Base-by-base conservation (phyloP, 148 eudicot genomes). In the Persicaria maculosa region DNA sequence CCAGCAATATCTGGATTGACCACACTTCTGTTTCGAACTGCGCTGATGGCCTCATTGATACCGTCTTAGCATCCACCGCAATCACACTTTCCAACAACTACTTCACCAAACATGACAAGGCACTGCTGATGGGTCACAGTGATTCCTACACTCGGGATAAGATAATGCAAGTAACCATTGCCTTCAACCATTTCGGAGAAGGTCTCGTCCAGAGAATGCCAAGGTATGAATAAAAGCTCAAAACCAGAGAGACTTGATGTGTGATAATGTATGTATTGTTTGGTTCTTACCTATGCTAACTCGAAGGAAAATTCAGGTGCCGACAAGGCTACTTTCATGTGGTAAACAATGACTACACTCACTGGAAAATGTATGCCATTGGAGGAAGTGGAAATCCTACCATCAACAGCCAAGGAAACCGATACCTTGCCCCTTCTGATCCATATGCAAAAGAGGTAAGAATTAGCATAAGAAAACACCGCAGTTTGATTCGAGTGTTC, bases 281-380 rank as follows among this genome's bases (percentile, higher is more conserved):
- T 12, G 0, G 16, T 54, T 11, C 3, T 54, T 4, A 16, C 4
- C 4, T n/a, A 6, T 58, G 65, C 65, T 31, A 31, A 31, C 3
- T 31, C 40, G 40, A 31, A 31, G 40, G 40, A 31, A 31, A 1
- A 31, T 31, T 31, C 40, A 20, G 65, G 22, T 68, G 72, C 12
- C 43, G 72, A 68, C 72, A 68, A 15, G 72, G 72, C 16, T 68
- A 68, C 25, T 68, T 68, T 36, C 72, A 68, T 44, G 72, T 68
- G 50, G 72, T 68, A 9, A 68, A 68, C 50, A 68, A 68, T 7
- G 72, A 68, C 72, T 68, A 68, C 25, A 68, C 72, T 4, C 72
- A 68, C 9, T 68, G 72, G 72, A 47, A 44, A 19, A 68, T 68
- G 72, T 68, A 68, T 10, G 72, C 72, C 4, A 68, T 68, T 5